Conservation (phyloP, 129 eudicot species). For the Calendula officinalis region DNA sequence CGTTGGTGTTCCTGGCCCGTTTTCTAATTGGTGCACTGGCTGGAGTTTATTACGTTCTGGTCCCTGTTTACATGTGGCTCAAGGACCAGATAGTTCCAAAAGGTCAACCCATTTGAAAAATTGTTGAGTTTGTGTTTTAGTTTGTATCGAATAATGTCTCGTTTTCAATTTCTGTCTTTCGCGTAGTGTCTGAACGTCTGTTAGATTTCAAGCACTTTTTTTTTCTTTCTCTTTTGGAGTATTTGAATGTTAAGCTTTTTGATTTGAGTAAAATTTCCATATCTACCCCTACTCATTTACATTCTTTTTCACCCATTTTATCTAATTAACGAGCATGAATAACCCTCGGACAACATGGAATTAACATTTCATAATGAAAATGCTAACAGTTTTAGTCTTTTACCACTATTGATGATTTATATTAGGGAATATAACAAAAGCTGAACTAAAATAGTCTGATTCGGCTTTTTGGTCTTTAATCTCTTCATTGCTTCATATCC, state of each 20-base stretch:
- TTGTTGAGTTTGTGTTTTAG: constrained; percentile 1
- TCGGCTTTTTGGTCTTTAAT: background rate
- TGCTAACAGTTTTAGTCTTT: too few relatives aligned
- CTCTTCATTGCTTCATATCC: background rate
- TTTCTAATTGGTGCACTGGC: constrained; percentile 78
- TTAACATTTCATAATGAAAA: too few relatives aligned
- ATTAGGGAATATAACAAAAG: too few relatives aligned
- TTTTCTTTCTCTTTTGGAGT: background rate
- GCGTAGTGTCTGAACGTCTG: constrained; percentile 21
- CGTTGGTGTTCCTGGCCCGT: constrained; percentile 58
- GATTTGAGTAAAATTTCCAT: background rate
- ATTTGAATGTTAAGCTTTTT: background rate
- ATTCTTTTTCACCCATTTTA: too few relatives aligned
- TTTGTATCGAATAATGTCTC: constrained; percentile 16
- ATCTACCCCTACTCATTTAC: too few relatives aligned
- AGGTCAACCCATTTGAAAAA: constrained; percentile 36
- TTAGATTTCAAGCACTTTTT: constrained; percentile 17
- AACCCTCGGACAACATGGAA: too few relatives aligned
- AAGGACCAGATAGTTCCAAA: constrained; percentile 51
- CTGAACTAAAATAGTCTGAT: background rate
- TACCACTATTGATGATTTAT: too few relatives aligned
- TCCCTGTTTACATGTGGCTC: constrained; percentile 59
- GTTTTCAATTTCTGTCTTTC: constrained; percentile 17
- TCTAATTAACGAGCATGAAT: too few relatives aligned
- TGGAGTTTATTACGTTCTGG: constrained; percentile 66